These are phyloP conservation scores for Calonectria fujianensis DNA, from an alignment of 2,329 filamentous ascomycete species.

Conservation along the genomic window DNA sequence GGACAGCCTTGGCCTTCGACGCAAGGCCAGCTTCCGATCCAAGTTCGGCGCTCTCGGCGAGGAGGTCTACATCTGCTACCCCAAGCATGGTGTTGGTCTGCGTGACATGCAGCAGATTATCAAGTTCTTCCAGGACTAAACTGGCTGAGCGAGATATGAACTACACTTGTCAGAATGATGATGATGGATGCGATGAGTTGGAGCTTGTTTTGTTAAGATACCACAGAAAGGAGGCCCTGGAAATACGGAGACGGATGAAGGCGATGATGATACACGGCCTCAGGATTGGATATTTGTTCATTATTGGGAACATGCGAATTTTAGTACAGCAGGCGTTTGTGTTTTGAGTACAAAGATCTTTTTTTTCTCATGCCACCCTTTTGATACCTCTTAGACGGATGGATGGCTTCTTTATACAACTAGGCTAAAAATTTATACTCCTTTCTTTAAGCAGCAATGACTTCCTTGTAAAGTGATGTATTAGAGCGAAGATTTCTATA, in stretches of 20 bases:
- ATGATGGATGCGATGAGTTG: background rate
- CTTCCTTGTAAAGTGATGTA: background rate
- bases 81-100: conserved; percentile 87
- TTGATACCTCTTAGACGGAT: conserved; percentile 41
- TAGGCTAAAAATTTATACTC: conserved; percentile 31
- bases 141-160: background rate
- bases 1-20: conserved; percentile 86
- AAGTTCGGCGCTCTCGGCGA: conserved; percentile 92
- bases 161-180: background rate
- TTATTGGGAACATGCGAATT: background rate
- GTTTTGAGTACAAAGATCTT: conserved; percentile 23
- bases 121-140: conserved; percentile 89
- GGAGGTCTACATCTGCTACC: conserved; percentile 92
- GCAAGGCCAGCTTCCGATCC: conserved; percentile 92
- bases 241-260: background rate
- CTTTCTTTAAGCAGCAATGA: conserved; percentile 8
- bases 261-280: conserved; percentile 19
- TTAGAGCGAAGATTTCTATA: no score
- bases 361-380: conserved; percentile 9
- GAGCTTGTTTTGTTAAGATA: conserved; percentile 16
- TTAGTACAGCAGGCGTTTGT: conserved; percentile 24
- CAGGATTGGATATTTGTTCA: conserved; percentile 9
- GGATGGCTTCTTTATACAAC: conserved; percentile 28
- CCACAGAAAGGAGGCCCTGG: background rate
- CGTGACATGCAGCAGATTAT: conserved; percentile 89